Percentiles rank a stretch among this genome's conserved stretches.
Evolutionary conservation across 345 rosid genomes (phyloP).

Genomic region (Eucalyptus decipiens): DNA sequence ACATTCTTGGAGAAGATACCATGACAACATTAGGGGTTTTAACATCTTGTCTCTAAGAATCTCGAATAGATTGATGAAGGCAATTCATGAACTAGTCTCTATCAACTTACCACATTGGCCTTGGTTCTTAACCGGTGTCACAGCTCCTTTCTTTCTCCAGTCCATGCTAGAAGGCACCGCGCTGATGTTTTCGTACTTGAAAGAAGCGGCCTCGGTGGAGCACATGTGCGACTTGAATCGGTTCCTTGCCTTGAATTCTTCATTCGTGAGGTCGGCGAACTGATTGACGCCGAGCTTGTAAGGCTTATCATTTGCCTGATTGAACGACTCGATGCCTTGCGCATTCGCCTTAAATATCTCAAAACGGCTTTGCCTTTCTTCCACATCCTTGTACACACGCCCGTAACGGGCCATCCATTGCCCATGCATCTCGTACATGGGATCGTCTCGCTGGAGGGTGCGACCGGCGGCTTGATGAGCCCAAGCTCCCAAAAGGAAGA

Average conservation of each 20-base stretch:
- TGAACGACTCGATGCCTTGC: slow-evolving; percentile 14
- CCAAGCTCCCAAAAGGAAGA: slow-evolving; percentile 1
- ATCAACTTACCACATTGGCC: slow-evolving; percentile 33
- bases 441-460: not conserved
- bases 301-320: slow-evolving; percentile 11
- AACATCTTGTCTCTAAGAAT: not conserved
- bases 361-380: slow-evolving; percentile 22
- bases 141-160: slow-evolving; percentile 47
- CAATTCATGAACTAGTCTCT: not conserved
- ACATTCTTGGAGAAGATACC: not conserved
- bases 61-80: not conserved
- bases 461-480: not conserved
- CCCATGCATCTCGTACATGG: slow-evolving; percentile 4
- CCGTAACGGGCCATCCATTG: slow-evolving; percentile 21
- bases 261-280: slow-evolving; percentile 31
- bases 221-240: slow-evolving; percentile 21
- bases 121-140: slow-evolving; percentile 41
- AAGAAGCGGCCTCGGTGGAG: slow-evolving; percentile 1
- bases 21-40: not conserved
- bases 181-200: slow-evolving; percentile 19
- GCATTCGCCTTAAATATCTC: slow-evolving; percentile 28
- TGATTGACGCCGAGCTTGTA: slow-evolving; percentile 31
- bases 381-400: not conserved
- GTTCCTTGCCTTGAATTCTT: slow-evolving; percentile 25
- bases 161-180: slow-evolving; percentile 19